Evolutionary conservation across 805 yeast species (phyloP).

Genomic region (Sungouiozyma ichnusensis): DNA sequence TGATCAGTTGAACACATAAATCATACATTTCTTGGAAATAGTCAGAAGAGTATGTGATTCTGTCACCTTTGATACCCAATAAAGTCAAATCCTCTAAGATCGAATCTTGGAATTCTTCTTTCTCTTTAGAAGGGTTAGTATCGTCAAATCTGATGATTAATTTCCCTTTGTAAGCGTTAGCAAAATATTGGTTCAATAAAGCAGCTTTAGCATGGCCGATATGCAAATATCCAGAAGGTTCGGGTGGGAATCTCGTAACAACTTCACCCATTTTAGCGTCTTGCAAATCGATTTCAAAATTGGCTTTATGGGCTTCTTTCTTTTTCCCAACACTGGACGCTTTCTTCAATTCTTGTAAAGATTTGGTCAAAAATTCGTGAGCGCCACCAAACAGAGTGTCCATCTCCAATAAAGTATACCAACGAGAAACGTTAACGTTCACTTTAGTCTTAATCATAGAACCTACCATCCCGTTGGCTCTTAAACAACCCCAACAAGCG

Average conservation of each 20-base stretch:
- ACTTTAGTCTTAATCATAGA: constrained; percentile 78
- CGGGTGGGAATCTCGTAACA: constrained; percentile 98
- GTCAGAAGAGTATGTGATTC: constrained; percentile 80
- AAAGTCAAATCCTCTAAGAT: constrained; percentile 85
- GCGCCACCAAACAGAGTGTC: constrained; percentile 59
- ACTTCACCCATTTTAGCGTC: constrained; percentile 91
- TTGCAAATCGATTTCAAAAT: constrained; percentile 83
- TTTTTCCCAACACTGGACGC: constrained; percentile 53
- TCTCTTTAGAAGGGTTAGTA: constrained; percentile 96
- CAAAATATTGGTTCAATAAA: constrained; percentile 89
- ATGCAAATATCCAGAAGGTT: constrained; percentile 94
- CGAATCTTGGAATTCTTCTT: constrained; percentile 86
- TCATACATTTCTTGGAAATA: constrained; percentile 90
- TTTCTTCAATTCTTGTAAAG: constrained; percentile 66
- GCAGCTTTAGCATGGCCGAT: constrained; percentile 99
- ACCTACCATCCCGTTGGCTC: constrained; percentile 90
- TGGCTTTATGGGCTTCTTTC: constrained; percentile 88
- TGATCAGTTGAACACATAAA: constrained; percentile 73
- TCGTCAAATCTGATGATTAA: constrained; percentile 95
- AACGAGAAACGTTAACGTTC: constrained; percentile 80
- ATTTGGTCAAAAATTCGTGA: constrained; percentile 55
- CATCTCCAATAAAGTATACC: constrained; percentile 73
- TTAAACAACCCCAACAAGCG: constrained; percentile 85
- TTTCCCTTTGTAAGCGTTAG: constrained; percentile 91
- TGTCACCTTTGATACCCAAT: constrained; percentile 89